These are phyloP conservation scores for Inga leiocalycina DNA, from an alignment of 306 rosid genomes.

Conservation along the genomic window DNA sequence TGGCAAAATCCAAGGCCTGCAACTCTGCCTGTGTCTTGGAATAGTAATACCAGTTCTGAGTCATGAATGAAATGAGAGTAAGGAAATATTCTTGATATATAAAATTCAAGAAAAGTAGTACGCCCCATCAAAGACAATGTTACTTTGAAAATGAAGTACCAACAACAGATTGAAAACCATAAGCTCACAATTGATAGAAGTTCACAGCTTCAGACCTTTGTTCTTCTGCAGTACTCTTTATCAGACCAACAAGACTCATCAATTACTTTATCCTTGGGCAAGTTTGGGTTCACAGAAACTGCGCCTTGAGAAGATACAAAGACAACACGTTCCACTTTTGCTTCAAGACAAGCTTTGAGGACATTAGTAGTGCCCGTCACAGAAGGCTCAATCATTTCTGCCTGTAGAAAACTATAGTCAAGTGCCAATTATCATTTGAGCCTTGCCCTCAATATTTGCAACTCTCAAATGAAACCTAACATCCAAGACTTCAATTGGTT, in stretches of 20 bases:
- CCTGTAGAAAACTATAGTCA: conserved; percentile 38
- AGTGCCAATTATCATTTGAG: neutral
- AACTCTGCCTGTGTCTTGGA: conserved; percentile 82
- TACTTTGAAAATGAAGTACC: neutral
- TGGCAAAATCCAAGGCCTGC: conserved; percentile 63
- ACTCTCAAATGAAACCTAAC: neutral
- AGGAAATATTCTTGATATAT: neutral
- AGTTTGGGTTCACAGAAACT: conserved; percentile 18
- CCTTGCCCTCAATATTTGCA: neutral
- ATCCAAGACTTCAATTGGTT: neutral
- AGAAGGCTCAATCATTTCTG: conserved; percentile 65
- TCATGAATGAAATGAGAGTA: neutral
- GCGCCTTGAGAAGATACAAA: conserved; percentile 41
- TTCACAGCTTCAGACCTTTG: conserved; percentile 27
- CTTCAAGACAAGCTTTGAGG: conserved; percentile 46
- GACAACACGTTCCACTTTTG: conserved; percentile 47
- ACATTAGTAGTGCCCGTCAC: conserved; percentile 65
- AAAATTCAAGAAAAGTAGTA: neutral
- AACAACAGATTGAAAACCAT: conserved; percentile 4
- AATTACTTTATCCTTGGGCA: conserved; percentile 33
- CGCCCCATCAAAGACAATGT: neutral
- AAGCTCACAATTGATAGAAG: neutral
- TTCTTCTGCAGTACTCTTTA: conserved; percentile 44
- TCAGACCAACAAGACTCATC: conserved; percentile 60
- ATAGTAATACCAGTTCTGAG: conserved; percentile 76